Base-by-base conservation (phyloP, 208 protist genomes). In the Trypanosoma conorhini region DNA sequence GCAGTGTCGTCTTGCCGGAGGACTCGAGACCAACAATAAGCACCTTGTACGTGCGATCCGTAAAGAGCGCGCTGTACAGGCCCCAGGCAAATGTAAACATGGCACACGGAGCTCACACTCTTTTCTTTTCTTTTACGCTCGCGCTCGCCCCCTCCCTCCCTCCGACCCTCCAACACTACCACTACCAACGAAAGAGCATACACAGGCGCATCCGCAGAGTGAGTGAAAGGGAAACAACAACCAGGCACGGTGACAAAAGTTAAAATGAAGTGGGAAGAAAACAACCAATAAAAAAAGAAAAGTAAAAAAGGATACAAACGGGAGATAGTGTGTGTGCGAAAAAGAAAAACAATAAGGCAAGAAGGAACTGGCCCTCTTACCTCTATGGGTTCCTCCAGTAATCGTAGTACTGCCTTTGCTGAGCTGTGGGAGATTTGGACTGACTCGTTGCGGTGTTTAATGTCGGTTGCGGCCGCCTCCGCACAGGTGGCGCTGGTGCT, bases 1-100 rank as follows among this genome's bases (percentile, higher is more conserved):
- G 79, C 58, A 99, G 90, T n/a, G 96, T 98, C 30, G 99, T 99
- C 81, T 99, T 99, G 46, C 98, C 98, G 13, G 90, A 91, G n/a
- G 87, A 88, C 77, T 99, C 98, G 30, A 94, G 79, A 42, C 97
- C 97, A 33, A 99, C 75, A 55, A 99, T 94, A 30, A 99, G 83
- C 40, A 98, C 91, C 62, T 90, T 80, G 56, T 89, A 96, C 65
- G 97, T 85, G 7, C 81, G 64, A n/a, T 95, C 92, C 57, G 67
- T 70, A 76, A 97, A 97, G 1, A 97, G 31, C 31, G 67, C 76
- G 42, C 72, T 81, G 69, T 91, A 96, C 40, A 96, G 60, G 24
- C 83, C 79, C 9, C 69, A 63, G 1, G 82, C 60, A 64, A 95
- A 79, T 59, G 91, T 81, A 26, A 95, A 73, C 89, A 94, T 68